Evolutionary conservation across 331 rosid genomes (phyloP), one percentile per base, ranked within the genome.

Genomic region (Rosa hybrid): DNA sequence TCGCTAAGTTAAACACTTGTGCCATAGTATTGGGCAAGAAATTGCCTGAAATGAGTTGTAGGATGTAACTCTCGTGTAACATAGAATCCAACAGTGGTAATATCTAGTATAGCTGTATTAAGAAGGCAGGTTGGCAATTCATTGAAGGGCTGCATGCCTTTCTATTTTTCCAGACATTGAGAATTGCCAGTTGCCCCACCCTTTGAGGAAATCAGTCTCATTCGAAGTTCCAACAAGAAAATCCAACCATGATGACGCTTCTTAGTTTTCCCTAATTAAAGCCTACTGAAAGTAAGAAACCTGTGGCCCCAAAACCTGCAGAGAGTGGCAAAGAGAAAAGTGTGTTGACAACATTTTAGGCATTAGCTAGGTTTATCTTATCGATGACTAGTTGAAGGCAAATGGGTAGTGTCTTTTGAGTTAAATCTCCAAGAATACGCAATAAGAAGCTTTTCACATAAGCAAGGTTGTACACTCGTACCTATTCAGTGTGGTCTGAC

Each of bases 31-130:
- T 38, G 46, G 23, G 45, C 46, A 64, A 34, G 44, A 34, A 38
- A 34, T 34, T 16, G 71, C 23, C 12, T 23, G 13, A 63, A 68
- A 68, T 77, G 72, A 77, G 80, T 30, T 30, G 80, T 64, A 65
- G 65, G 74, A 76, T 77, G 70, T 46, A 76, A 68, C 30, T 65
- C 17, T 21, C 79, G 23, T 84, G 86, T 85, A 83, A 78, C 86
- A 79, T 87, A 81, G 69, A 45, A 70, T 42, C 76, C 17, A 27
- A 21, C 68, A 59, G 62, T 78, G 48, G 8, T 67, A 71, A 86
- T 88, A 72, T 77, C 49, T 78, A 79, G 74, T 63, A 57, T 64
- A 27, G 72, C 34, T 23, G 48, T 42, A 64, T 4, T 18, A 0
- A 48, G 67, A 20, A 38, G 67, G 67, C 67, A 12, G 21, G 77